Percentiles rank a stretch among this genome's conserved stretches.
phyloP scores from a whole-genome alignment of 139 green algal species.

The Auxenochlorella pyrenoidosa region DNA sequence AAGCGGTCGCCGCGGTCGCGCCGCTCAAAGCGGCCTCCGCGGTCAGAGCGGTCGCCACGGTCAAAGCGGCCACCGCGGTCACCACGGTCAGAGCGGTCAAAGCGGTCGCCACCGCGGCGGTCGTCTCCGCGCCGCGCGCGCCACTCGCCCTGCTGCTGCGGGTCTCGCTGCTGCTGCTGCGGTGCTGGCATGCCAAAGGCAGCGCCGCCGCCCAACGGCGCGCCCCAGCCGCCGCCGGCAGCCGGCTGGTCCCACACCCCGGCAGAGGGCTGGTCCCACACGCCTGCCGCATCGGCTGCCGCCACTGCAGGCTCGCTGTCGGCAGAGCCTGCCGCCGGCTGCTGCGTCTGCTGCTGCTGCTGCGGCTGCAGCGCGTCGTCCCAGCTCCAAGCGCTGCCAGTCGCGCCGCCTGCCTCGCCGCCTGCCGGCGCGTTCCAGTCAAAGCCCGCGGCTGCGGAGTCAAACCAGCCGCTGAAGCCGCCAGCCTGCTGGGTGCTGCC shows the following conservation, averaged over 20 bases:
- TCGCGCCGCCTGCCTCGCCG: not conserved
- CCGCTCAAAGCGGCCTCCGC: not conserved
- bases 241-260: conserved; percentile 13
- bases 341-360: not conserved
- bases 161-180: not conserved
- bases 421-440: not conserved
- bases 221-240: not conserved
- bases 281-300: not conserved
- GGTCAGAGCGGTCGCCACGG: not conserved
- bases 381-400: conserved; percentile 19
- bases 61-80: not conserved
- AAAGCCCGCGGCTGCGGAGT: not conserved
- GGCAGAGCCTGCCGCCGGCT: not conserved
- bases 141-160: conserved; percentile 5
- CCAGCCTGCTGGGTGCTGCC: not conserved
- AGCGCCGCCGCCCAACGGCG: not conserved
- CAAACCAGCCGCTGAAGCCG: conserved; percentile 15
- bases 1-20: not conserved
- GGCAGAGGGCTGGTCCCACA: not conserved
- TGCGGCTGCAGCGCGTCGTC: not conserved
- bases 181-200: not conserved
- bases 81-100: not conserved
- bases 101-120: too few relatives aligned
- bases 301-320: not conserved
- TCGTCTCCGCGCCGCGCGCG: not conserved